These are phyloP conservation scores for Mangifera indica DNA, from an alignment of 345 rosid genomes.

Conservation along the genomic window DNA sequence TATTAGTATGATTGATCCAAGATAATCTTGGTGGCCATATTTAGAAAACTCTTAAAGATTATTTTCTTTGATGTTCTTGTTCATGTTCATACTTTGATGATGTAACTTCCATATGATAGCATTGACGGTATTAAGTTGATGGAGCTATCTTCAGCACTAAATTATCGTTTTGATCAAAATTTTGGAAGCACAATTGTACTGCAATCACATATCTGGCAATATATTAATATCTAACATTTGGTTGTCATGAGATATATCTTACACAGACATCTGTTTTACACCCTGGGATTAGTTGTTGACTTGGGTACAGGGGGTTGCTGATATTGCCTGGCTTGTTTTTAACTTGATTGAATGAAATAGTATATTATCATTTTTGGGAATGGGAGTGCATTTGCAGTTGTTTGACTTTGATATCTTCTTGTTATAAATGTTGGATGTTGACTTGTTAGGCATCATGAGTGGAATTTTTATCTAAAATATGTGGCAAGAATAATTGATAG, in stretches of 20 bases:
- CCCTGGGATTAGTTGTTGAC: background rate
- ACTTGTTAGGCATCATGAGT: background rate
- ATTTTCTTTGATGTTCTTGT: background rate
- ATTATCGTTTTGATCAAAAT: background rate
- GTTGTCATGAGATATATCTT: conserved; percentile 3
- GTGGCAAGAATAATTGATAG: background rate
- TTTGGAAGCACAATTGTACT: background rate
- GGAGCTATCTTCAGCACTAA: background rate
- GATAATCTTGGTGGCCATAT: background rate
- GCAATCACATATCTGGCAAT: background rate
- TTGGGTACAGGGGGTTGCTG: conserved; percentile 4
- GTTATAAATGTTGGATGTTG: background rate
- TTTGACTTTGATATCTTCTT: background rate
- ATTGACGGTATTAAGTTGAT: background rate
- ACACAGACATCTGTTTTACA: background rate
- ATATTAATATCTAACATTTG: background rate
- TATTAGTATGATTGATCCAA: background rate
- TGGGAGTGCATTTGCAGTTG: background rate
- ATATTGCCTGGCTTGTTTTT: background rate
- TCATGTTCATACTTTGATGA: background rate
- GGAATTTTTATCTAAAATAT: background rate
- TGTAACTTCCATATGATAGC: background rate
- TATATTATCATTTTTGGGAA: background rate
- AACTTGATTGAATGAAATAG: background rate
- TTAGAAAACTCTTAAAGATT: background rate